These are phyloP conservation scores for Gillenia trifoliata DNA, from an alignment of 306 rosid genomes.

Conservation along the genomic window DNA sequence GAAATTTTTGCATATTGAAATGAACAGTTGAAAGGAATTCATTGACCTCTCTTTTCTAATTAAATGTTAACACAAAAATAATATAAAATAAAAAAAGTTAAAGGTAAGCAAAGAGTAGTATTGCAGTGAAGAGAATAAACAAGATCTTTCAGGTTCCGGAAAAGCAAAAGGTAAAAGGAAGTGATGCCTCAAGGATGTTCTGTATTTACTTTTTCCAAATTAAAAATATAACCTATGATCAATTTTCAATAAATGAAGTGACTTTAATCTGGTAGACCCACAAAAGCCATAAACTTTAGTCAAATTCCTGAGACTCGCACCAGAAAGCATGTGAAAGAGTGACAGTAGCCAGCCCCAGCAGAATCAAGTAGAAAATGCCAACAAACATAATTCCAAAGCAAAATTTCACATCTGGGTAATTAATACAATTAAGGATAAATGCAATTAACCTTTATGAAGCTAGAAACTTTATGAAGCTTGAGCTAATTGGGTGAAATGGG, in stretches of 20 bases:
- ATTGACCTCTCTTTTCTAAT: neutral
- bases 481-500: neutral
- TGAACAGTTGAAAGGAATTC: neutral
- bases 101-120: neutral
- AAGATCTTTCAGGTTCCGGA: constrained; percentile 18
- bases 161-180: constrained; percentile 40
- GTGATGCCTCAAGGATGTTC: constrained; percentile 16
- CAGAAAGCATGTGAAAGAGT: constrained; percentile 9
- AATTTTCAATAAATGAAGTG: constrained; percentile 19
- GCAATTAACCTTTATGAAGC: neutral
- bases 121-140: neutral
- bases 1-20: neutral
- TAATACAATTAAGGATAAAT: neutral
- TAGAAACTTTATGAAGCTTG: neutral
- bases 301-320: constrained; percentile 9
- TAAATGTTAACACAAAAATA: neutral
- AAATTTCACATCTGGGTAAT: neutral
- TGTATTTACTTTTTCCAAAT: constrained; percentile 12
- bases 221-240: neutral
- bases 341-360: neutral
- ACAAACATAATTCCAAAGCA: neutral
- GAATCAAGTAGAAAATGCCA: constrained; percentile 10
- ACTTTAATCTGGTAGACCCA: neutral
- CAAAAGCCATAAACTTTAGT: constrained; percentile 9
- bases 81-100: neutral